A percentile compares a stretch with the other conserved stretches of the same genome.
phyloP scores from a whole-genome alignment of 2,329 filamentous ascomycete genomes.

The Alternaria novae-zelandiae region DNA sequence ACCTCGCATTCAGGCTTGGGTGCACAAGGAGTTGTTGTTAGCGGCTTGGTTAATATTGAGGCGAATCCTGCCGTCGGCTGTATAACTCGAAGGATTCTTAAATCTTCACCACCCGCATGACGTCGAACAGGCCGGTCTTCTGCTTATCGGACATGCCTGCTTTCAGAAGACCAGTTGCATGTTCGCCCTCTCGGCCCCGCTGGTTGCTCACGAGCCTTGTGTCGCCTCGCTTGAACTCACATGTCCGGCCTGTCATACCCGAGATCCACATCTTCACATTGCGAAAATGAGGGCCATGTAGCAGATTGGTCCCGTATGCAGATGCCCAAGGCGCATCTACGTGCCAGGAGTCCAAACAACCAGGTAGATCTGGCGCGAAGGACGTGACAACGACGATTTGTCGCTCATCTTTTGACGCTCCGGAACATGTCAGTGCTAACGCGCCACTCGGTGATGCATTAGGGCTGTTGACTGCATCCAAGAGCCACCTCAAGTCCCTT shows the following conservation, averaged over 20 bases:
- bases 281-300: slow-evolving; percentile 26
- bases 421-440: slow-evolving; percentile 1
- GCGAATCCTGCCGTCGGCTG: neutral
- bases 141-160: slow-evolving; percentile 37
- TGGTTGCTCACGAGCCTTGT: slow-evolving; percentile 54
- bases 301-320: slow-evolving; percentile 62
- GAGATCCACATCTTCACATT: slow-evolving; percentile 53
- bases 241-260: slow-evolving; percentile 55
- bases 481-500: slow-evolving; percentile 60
- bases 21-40: neutral
- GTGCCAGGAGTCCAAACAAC: slow-evolving; percentile 59
- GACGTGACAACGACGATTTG: slow-evolving; percentile 62
- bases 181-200: slow-evolving; percentile 48
- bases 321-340: slow-evolving; percentile 54
- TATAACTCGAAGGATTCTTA: neutral
- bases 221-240: slow-evolving; percentile 46
- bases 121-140: slow-evolving; percentile 34
- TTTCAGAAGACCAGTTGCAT: slow-evolving; percentile 31
- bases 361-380: slow-evolving; percentile 61
- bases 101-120: slow-evolving; percentile 31
- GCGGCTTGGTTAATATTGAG: neutral
- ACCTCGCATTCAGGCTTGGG: neutral
- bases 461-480: slow-evolving; percentile 43
- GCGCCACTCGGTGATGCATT: slow-evolving; percentile 12
- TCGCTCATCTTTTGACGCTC: slow-evolving; percentile 4